Evolutionary conservation across 108 stramenopile species (phyloP).

Genomic region (Ochromonas danica): DNA sequence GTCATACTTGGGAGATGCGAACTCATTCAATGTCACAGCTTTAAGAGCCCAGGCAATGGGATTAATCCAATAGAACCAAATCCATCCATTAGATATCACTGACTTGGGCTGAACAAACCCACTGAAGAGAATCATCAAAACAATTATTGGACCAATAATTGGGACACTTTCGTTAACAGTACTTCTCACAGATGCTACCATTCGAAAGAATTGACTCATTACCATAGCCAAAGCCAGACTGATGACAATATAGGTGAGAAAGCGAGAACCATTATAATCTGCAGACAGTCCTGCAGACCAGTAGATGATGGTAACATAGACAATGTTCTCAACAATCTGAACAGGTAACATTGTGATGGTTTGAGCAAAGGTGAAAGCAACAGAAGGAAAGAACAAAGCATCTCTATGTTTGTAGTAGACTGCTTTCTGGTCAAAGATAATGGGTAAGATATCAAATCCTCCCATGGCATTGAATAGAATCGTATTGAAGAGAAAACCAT

Average conservation of each 20-base stretch:
- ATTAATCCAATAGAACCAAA: too few species aligned
- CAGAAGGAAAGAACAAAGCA: constrained; percentile 75
- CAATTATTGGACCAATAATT: constrained; percentile 40
- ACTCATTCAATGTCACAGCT: constrained; percentile 41
- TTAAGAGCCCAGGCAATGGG: constrained; percentile 43
- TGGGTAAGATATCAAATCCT: constrained; percentile 66
- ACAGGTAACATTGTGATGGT: background rate
- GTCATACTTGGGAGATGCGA: constrained; percentile 34
- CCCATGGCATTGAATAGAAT: constrained; percentile 63
- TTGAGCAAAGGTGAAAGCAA: constrained; percentile 49
- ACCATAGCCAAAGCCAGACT: constrained; percentile 42
- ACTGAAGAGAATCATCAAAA: constrained; percentile 54
- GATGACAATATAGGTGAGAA: constrained; percentile 46
- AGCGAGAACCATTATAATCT: constrained; percentile 23
- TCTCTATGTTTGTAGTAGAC: constrained; percentile 80
- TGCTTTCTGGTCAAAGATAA: constrained; percentile 62
- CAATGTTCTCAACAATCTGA: constrained; percentile 5
- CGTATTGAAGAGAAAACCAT: too few species aligned
- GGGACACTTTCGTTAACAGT: constrained; percentile 42
- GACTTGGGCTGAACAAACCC: constrained; percentile 48
- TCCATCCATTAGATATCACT: constrained; percentile 27
- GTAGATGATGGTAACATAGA: constrained; percentile 48
- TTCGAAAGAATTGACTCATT: constrained; percentile 48
- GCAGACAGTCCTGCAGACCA: constrained; percentile 43
- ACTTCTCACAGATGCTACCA: constrained; percentile 41